Base-by-base conservation (phyloP, 192 early-diverging fungal species). In the Coemansia pectinata region DNA sequence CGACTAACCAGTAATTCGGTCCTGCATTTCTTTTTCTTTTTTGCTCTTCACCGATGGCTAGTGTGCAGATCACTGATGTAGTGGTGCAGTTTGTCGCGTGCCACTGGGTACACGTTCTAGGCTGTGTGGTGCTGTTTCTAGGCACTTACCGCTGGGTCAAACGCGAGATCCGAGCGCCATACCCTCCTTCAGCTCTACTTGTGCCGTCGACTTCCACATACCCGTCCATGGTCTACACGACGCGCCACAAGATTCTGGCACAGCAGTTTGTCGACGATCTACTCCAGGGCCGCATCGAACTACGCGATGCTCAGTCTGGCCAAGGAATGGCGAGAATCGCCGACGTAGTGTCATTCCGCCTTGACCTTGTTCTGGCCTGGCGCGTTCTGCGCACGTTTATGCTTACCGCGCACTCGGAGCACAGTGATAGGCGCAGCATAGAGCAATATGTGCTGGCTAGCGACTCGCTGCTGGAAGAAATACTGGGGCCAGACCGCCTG, bases 141-240 rank as follows among this genome's bases (percentile, higher is more conserved):
- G 63, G 67, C 58, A 65, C 81, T 19, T 75, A 67, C 29, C 36
- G 47, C 64, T 78, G 76, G 76, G 41, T 58, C 23, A 33, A 65
- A 5, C 81, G 73, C 73, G 70, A 39, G 52, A 45, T 33, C 38
- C 40, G 47, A 41, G 73, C 81, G 61, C 66, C 65, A 7, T 76
- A 63, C 17, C 38, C 76, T 33, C 81, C 81, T 10, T 72, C 76
- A 12, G 19, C 70, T 6, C 55, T 83, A 5, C 73, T 85, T 52
- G 79, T 85, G 15, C 84, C 84, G 9, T 78, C 84, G 4, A 81
- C 84, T 0, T 85, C 84, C 11, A 78, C 76, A 5, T 85, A 85
- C 47, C 84, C 79, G 33, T 77, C 79, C 15, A 58, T 52, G 55
- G 33, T 44, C 2, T 85, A 85, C 73, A 81, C 84, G n/a, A 64